Evolutionary conservation across 2,329 filamentous ascomycete genomes (phyloP).

Genomic region (Sporothrix euskadiensis): DNA sequence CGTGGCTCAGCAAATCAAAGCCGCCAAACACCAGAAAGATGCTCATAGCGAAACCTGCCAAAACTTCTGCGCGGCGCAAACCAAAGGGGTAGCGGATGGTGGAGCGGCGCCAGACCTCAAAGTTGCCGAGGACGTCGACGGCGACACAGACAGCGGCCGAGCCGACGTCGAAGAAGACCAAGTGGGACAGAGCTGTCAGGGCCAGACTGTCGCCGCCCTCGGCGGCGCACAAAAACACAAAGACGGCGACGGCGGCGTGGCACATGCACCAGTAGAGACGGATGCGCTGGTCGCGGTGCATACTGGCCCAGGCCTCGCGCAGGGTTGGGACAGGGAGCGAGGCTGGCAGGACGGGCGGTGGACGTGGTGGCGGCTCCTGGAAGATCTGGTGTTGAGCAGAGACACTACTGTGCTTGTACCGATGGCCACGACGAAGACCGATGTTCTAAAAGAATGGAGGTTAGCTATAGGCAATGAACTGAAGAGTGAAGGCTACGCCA

Average conservation of each 20-base stretch:
- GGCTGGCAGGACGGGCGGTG: conserved; percentile 84
- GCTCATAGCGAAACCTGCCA: conserved; percentile 94
- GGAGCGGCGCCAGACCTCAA: conserved; percentile 94
- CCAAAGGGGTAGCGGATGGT: conserved; percentile 93
- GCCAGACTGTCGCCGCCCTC: conserved; percentile 73
- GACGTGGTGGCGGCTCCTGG: conserved; percentile 81
- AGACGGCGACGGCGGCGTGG: conserved; percentile 78
- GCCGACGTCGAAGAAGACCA: conserved; percentile 93
- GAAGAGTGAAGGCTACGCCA: too few species aligned
- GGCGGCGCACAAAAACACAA: conserved; percentile 78
- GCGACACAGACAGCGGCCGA: conserved; percentile 88
- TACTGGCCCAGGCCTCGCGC: conserved; percentile 83
- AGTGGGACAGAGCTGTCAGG: conserved; percentile 86
- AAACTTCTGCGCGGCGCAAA: conserved; percentile 86
- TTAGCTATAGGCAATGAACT: not conserved
- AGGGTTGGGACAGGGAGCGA: conserved; percentile 89
- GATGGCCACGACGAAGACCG: conserved; percentile 88
- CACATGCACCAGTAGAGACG: conserved; percentile 87
- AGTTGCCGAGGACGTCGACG: conserved; percentile 92
- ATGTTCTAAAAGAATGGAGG: conserved; percentile 61
- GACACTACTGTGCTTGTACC: conserved; percentile 96
- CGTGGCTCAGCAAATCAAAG: conserved; percentile 91
- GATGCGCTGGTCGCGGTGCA: conserved; percentile 82
- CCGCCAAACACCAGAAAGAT: conserved; percentile 97
- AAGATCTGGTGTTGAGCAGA: conserved; percentile 90